Percentiles rank a stretch among this genome's conserved stretches.
Conservation (phyloP, 331 rosid genomes). For the Telfairia occidentalis region DNA sequence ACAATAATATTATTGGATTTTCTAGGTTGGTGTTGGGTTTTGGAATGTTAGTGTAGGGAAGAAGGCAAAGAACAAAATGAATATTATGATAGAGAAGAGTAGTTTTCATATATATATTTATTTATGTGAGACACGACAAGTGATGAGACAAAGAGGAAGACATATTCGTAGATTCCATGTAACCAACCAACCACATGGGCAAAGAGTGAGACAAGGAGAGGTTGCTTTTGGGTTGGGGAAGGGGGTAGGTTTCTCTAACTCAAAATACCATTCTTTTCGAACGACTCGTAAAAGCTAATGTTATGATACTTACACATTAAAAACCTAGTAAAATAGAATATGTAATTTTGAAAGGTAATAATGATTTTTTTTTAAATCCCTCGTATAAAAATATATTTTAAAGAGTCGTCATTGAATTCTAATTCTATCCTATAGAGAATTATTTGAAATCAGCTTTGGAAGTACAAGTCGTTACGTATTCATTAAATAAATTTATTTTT, state of each 20-base stretch:
- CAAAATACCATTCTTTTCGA: not conserved
- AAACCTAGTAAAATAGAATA: no score
- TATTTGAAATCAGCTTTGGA: no score
- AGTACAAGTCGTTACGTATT: no score
- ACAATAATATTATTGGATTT: not conserved
- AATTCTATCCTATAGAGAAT: no score
- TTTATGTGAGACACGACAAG: not conserved
- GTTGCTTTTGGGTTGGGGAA: not conserved
- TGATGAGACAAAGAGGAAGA: constrained; percentile 3
- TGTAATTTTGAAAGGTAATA: no score
- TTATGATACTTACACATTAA: not conserved
- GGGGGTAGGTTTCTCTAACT: not conserved
- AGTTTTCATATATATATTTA: not conserved
- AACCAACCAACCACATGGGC: constrained; percentile 14
- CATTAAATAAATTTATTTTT: no score
- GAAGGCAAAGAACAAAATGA: not conserved
- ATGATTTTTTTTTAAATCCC: no score
- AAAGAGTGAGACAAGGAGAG: not conserved
- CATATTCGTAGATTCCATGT: constrained; percentile 7
- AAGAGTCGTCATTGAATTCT: no score
- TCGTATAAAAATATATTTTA: no score
- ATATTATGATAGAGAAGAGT: not conserved
- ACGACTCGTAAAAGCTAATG: not conserved
- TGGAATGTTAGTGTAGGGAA: not conserved
- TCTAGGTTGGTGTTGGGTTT: not conserved